These are phyloP conservation scores for Pseudogymnoascus sp. DNA, from an alignment of 2,329 filamentous ascomycete species.

Conservation along the genomic window DNA sequence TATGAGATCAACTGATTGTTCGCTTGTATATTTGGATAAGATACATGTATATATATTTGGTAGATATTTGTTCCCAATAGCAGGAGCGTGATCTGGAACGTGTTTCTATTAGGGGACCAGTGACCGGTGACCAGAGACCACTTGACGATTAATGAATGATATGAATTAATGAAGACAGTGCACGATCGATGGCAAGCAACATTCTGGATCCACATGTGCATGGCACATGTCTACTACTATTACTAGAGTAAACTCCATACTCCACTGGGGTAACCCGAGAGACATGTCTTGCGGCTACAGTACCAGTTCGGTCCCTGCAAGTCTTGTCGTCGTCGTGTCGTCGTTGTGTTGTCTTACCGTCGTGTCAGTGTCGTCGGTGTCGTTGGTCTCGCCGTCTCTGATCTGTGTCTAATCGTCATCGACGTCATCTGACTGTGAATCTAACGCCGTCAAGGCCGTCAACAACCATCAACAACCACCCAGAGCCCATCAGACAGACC, in stretches of 20 bases:
- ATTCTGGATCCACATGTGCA: not conserved
- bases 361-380: not conserved
- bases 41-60: not conserved
- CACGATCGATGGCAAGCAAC: not conserved
- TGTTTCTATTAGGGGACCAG: not conserved
- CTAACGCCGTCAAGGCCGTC: not conserved
- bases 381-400: not conserved
- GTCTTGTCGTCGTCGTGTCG: not conserved
- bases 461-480: not conserved
- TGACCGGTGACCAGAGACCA: not conserved
- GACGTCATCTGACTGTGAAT: constrained; percentile 4
- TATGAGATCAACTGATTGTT: not conserved
- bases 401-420: constrained; percentile 3
- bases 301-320: not conserved
- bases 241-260: not conserved
- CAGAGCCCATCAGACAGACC: not conserved
- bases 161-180: not conserved
- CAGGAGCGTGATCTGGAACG: not conserved
- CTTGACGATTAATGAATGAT: not conserved
- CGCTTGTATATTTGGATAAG: constrained; percentile 4
- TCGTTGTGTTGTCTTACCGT: not conserved
- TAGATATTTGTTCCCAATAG: not conserved
- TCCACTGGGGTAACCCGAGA: not conserved
- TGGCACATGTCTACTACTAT: not conserved
- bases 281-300: not conserved